A percentile compares a stretch with the other conserved stretches of the same genome.
Evolutionary conservation across 73 alveolate species (phyloP).

Genomic region (Uronychia binucleata): DNA sequence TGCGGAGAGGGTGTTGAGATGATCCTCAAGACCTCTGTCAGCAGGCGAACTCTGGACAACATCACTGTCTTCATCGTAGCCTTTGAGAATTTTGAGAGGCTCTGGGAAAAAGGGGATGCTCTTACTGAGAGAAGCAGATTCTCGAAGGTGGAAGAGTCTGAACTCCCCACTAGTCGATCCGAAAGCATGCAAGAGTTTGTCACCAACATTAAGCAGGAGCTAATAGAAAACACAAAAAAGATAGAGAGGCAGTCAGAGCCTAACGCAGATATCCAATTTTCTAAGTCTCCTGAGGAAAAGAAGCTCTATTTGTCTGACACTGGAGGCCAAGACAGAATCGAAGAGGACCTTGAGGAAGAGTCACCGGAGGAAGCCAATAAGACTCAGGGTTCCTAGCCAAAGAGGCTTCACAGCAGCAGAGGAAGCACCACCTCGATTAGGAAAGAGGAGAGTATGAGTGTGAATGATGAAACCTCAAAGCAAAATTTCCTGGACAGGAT

Average conservation of each 20-base stretch:
- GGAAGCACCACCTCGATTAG: background rate
- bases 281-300: background rate
- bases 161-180: background rate
- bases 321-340: background rate
- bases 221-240: background rate
- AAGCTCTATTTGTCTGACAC: background rate
- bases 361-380: background rate
- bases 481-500: background rate
- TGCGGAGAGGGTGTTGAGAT: slow-evolving; percentile 78
- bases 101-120: background rate
- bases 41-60: slow-evolving; percentile 26
- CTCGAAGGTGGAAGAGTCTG: background rate
- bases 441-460: background rate
- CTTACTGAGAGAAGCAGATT: background rate
- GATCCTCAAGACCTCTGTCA: slow-evolving; percentile 27
- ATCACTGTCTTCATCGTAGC: slow-evolving; percentile 30
- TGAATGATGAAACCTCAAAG: background rate
- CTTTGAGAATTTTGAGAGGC: slow-evolving; percentile 7
- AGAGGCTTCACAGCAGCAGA: background rate
- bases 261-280: background rate
- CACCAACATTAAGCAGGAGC: background rate
- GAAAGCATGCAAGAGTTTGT: background rate
- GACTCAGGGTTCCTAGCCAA: background rate
- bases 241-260: background rate
- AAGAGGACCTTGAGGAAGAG: background rate